These are phyloP conservation scores for Fusarium bactridioides DNA, from an alignment of 2,329 filamentous ascomycete species.

Conservation along the genomic window DNA sequence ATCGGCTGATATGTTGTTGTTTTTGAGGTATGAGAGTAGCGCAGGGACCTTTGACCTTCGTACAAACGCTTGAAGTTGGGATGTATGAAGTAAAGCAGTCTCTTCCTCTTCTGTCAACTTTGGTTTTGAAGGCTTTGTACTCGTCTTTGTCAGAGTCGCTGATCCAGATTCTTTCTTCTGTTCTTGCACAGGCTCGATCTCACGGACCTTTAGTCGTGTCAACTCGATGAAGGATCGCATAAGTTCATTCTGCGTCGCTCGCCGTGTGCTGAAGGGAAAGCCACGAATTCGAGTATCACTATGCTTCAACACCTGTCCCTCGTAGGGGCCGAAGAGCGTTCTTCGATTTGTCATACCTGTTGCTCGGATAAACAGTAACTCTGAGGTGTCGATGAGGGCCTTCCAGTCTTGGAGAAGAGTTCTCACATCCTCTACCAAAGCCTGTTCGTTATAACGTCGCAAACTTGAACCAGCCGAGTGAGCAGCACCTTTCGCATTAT, in stretches of 20 bases:
- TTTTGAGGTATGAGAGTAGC: constrained; percentile 82
- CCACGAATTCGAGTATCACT: constrained; percentile 83
- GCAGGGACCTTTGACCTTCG: constrained; percentile 90
- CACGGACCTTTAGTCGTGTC: constrained; percentile 85
- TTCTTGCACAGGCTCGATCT: constrained; percentile 73
- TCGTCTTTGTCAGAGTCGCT: constrained; percentile 47
- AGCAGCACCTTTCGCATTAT: constrained; percentile 90
- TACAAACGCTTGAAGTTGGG: constrained; percentile 87
- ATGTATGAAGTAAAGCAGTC: constrained; percentile 80
- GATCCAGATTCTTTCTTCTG: constrained; percentile 52
- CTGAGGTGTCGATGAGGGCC: constrained; percentile 80
- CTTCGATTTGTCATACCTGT: constrained; percentile 86
- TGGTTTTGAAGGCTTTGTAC: constrained; percentile 63
- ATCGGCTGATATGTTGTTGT: constrained; percentile 73
- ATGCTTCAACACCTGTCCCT: constrained; percentile 80
- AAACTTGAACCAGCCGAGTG: constrained; percentile 92
- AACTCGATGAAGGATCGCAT: constrained; percentile 95
- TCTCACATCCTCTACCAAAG: constrained; percentile 87
- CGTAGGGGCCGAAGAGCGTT: constrained; percentile 90
- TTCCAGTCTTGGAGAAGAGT: constrained; percentile 86
- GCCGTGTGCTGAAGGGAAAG: constrained; percentile 91
- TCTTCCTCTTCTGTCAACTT: constrained; percentile 86
- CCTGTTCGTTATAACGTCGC: constrained; percentile 92
- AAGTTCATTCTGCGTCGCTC: constrained; percentile 92
- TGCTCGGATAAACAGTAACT: constrained; percentile 88